Evolutionary conservation across 345 rosid species (phyloP).

Genomic region (Eucalyptus tenuipes): DNA sequence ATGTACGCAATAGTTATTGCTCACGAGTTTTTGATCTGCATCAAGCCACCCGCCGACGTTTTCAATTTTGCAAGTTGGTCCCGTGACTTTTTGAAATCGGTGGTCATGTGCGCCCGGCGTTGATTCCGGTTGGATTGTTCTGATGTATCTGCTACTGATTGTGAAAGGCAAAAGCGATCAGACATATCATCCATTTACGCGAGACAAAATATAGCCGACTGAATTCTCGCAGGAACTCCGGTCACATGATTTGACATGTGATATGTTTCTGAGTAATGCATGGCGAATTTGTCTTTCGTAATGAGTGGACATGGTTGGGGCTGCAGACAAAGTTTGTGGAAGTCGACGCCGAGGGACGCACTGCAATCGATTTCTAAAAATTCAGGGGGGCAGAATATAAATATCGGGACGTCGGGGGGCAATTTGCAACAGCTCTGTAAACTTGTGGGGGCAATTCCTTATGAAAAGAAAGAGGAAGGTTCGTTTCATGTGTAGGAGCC

Average conservation of each 20-base stretch:
- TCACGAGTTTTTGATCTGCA: background rate
- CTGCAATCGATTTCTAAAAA: background rate
- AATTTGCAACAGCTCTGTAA: background rate
- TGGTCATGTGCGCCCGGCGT: background rate
- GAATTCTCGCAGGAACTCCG: background rate
- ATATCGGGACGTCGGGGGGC: background rate
- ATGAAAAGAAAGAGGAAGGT: background rate
- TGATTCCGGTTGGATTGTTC: background rate
- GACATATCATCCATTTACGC: fast-evolving
- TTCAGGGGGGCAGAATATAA: background rate
- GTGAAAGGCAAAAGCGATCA: background rate
- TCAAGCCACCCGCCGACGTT: background rate
- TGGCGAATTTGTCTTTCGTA: background rate
- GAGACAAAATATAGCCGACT: background rate
- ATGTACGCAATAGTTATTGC: background rate
- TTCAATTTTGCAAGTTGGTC: background rate
- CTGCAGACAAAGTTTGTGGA: background rate
- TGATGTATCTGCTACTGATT: too few species aligned
- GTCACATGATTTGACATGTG: background rate
- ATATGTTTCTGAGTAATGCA: background rate
- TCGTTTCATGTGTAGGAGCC: background rate
- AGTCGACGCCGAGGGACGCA: background rate
- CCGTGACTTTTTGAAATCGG: background rate
- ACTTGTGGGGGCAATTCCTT: background rate
- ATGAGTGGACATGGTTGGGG: background rate